Percentiles rank a stretch among this genome's conserved stretches.
Evolutionary conservation across 1,284 basidiomycete genomes (phyloP).

Genomic region (Apiotrichum porosum): DNA sequence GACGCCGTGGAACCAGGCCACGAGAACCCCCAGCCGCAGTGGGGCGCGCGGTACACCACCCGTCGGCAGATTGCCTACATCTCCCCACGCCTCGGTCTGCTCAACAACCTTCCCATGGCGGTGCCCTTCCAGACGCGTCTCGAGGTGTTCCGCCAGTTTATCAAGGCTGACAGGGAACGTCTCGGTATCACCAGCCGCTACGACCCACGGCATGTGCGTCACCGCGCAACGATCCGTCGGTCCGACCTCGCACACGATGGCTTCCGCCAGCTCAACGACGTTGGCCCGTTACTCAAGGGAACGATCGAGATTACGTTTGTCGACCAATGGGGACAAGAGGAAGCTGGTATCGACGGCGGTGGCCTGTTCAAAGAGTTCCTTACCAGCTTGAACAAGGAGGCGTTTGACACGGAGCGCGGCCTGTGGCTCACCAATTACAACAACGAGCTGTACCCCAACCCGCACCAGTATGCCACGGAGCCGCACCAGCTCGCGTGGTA

Average conservation of each 20-base stretch:
- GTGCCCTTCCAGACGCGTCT: conserved; percentile 90
- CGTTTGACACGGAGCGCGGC: conserved; percentile 89
- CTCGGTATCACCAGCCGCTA: conserved; percentile 32
- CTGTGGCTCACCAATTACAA: conserved; percentile 86
- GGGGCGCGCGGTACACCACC: background rate
- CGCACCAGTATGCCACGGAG: conserved; percentile 81
- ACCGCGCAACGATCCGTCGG: conserved; percentile 62
- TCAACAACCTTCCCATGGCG: conserved; percentile 95
- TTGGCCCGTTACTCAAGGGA: conserved; percentile 70
- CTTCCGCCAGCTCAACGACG: conserved; percentile 60
- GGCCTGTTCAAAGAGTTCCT: conserved; percentile 98
- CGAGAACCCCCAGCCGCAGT: background rate
- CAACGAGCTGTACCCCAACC: conserved; percentile 92
- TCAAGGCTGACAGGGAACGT: conserved; percentile 50
- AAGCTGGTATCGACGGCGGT: conserved; percentile 66
- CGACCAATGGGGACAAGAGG: conserved; percentile 57
- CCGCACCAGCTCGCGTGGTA: conserved; percentile 85
- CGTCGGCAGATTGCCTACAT: conserved; percentile 66
- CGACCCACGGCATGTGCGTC: too few relatives aligned
- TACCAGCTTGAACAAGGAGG: conserved; percentile 86
- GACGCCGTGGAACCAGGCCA: too few relatives aligned
- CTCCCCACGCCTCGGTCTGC: conserved; percentile 79
- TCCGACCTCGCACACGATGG: conserved; percentile 79
- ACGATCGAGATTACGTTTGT: conserved; percentile 83
- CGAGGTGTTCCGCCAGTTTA: conserved; percentile 79